These are phyloP conservation scores for Coemansia sp. DNA, from an alignment of 192 early-diverging fungal species.

Conservation along the genomic window DNA sequence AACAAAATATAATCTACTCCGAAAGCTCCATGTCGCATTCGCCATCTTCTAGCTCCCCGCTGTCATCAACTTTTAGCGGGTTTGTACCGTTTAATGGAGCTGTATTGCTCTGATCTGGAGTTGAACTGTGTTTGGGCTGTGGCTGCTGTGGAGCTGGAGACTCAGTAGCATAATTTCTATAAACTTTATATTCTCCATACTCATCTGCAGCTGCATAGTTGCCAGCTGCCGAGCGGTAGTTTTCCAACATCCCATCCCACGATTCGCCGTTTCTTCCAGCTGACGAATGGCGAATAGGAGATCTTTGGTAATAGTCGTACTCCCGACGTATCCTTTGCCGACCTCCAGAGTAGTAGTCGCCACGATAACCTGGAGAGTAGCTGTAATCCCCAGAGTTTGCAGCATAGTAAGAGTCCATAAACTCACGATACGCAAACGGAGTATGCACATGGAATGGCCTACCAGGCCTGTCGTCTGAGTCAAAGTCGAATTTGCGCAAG, in stretches of 20 bases:
- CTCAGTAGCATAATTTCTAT: neutral
- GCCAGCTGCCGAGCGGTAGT: constrained; percentile 5
- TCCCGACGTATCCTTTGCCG: neutral
- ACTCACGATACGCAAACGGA: neutral
- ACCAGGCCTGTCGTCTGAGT: constrained; percentile 14
- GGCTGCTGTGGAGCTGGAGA: neutral
- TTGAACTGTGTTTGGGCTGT: neutral
- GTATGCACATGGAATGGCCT: constrained; percentile 14
- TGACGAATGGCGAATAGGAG: neutral
- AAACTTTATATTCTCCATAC: neutral
- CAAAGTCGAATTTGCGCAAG: constrained; percentile 38
- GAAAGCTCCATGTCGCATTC: constrained; percentile 51
- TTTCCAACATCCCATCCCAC: constrained; percentile 24
- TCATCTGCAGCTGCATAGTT: neutral
- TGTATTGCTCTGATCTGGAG: neutral
- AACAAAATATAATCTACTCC: constrained; percentile 18
- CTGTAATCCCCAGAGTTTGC: neutral
- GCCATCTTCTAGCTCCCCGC: constrained; percentile 39
- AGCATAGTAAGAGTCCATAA: neutral
- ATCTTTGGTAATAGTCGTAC: neutral
- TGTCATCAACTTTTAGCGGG: neutral
- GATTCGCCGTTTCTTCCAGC: constrained; percentile 6
- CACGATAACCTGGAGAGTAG: neutral
- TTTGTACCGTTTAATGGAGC: neutral
- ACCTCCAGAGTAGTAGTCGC: neutral